Percentiles rank a stretch among this genome's conserved stretches.
These are phyloP conservation scores for Balakata baccata DNA, from an alignment of 345 rosid species.

Conservation along the genomic window DNA sequence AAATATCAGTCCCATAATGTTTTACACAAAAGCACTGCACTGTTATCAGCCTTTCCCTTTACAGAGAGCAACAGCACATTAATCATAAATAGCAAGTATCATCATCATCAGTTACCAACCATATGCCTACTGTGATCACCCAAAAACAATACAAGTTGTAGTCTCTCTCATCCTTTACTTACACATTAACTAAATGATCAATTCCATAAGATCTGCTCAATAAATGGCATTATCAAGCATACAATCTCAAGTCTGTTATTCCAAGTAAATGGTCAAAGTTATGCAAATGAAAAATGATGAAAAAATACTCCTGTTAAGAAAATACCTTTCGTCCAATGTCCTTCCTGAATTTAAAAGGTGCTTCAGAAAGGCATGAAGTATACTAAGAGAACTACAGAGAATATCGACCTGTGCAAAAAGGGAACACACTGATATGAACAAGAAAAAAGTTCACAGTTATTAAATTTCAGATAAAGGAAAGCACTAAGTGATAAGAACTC, in stretches of 20 bases:
- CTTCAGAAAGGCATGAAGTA: constrained; percentile 58
- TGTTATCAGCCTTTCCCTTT: not conserved
- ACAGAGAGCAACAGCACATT: not conserved
- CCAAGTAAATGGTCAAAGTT: not conserved
- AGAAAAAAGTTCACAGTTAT: not conserved
- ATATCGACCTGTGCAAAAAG: constrained; percentile 51
- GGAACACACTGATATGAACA: constrained; percentile 17
- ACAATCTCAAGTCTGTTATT: not conserved
- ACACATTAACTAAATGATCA: not conserved
- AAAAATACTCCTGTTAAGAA: constrained; percentile 9
- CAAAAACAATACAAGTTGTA: too few relatives aligned
- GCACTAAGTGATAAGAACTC: too few relatives aligned
- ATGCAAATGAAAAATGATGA: not conserved
- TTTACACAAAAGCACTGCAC: too few relatives aligned
- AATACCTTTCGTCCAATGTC: constrained; percentile 55
- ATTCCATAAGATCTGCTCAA: not conserved
- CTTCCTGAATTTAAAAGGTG: constrained; percentile 47
- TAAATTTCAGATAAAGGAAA: too few relatives aligned
- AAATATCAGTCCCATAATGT: too few relatives aligned
- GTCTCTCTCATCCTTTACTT: too few relatives aligned
- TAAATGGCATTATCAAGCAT: not conserved
- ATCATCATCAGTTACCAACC: not conserved
- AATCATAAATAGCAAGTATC: not conserved
- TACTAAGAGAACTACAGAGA: constrained; percentile 52
- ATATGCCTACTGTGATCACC: not conserved